A percentile compares a stretch with the other conserved stretches of the same genome.
Conservation (phyloP, 1,139 yeast species). For the Waltiozyma solani region DNA sequence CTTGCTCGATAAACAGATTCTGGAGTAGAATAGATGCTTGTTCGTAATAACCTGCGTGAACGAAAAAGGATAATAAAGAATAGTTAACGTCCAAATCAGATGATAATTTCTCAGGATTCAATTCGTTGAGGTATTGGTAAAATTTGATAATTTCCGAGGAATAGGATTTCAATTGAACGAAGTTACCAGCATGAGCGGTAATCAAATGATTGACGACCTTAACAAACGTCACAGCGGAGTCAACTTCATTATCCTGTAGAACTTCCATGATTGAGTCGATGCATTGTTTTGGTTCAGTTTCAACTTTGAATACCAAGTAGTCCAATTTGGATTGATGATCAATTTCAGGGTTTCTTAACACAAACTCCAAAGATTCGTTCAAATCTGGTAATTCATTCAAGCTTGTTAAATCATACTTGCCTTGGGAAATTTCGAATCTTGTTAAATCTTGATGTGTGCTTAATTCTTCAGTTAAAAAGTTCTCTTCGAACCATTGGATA, state of each 20-base stretch:
- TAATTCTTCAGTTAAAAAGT: not conserved
- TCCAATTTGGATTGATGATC: not conserved
- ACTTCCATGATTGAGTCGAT: not conserved
- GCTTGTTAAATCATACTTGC: not conserved
- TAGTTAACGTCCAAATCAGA: not conserved
- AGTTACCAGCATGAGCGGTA: not conserved
- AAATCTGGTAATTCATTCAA: not conserved
- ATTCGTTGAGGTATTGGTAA: not conserved
- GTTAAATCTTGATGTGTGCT: not conserved
- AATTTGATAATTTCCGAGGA: not conserved
- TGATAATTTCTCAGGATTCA: not conserved
- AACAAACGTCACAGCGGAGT: not conserved
- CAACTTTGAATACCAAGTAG: not conserved
- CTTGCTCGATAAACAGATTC: not conserved
- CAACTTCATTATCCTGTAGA: not conserved
- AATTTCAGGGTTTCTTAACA: not conserved
- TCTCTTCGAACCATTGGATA: not conserved
- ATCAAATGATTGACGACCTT: not conserved
- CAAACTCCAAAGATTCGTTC: not conserved
- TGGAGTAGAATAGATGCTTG: not conserved
- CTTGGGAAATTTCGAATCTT: not conserved
- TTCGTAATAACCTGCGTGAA: not conserved
- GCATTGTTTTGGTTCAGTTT: not conserved
- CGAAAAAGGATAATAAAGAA: not conserved
- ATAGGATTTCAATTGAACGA: not conserved